phyloP scores from a whole-genome alignment of 1,284 basidiomycete species.

The Tremellales sp. region DNA sequence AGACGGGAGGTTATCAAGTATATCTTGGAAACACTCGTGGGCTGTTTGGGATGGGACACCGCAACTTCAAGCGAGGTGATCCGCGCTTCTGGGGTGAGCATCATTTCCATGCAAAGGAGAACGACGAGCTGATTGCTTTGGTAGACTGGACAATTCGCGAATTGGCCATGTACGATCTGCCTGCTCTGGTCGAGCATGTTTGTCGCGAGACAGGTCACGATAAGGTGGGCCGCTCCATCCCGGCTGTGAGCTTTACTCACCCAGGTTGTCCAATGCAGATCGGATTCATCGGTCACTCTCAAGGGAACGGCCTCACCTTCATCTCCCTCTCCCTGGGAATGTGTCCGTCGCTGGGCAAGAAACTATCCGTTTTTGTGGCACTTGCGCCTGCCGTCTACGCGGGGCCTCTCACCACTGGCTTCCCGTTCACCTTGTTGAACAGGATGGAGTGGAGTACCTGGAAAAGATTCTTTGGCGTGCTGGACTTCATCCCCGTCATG shows the following conservation, averaged over 20 bases:
- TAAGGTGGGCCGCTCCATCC: constrained; percentile 44
- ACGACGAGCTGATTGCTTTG: constrained; percentile 6
- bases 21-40: constrained; percentile 60
- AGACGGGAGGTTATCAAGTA: constrained; percentile 58
- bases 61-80: constrained; percentile 52
- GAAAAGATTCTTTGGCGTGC: constrained; percentile 57
- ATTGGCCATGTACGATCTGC: constrained; percentile 60
- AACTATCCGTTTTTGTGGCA: constrained; percentile 58
- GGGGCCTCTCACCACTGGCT: constrained; percentile 58
- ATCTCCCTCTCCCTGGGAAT: constrained; percentile 58
- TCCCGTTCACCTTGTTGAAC: constrained; percentile 56
- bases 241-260: background rate
- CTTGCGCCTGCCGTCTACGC: constrained; percentile 61
- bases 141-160: constrained; percentile 61
- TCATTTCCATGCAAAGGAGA: background rate
- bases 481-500: constrained; percentile 64
- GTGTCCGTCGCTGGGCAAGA: constrained; percentile 56
- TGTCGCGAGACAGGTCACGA: constrained; percentile 56
- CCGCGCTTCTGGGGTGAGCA: constrained; percentile 59
- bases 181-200: constrained; percentile 59
- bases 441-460: constrained; percentile 56
- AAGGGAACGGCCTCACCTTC: constrained; percentile 58
- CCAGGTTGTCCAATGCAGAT: constrained; percentile 40
- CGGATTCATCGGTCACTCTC: constrained; percentile 61
- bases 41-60: constrained; percentile 61